A percentile compares a stretch with the other conserved stretches of the same genome.
Evolutionary conservation across 257 asterid species (phyloP).

Genomic region (Phtheirospermum japonicum): DNA sequence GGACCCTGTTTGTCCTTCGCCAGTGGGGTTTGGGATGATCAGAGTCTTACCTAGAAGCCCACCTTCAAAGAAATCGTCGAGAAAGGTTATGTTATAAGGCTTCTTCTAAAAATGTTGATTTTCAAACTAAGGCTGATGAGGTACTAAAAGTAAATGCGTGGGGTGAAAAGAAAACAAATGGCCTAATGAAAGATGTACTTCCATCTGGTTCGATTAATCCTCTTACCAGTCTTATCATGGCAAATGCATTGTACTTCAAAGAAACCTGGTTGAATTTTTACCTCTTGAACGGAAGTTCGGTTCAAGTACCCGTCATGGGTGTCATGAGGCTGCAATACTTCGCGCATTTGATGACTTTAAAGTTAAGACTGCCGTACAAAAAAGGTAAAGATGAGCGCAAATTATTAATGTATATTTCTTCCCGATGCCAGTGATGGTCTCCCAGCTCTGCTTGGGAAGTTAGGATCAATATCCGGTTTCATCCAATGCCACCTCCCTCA

Average conservation of each 20-base stretch:
- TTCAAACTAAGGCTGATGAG: constrained; percentile 21
- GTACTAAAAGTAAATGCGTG: neutral
- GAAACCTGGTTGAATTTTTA: too few species aligned
- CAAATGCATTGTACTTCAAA: neutral
- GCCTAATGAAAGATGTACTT: too few species aligned
- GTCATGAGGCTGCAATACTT: neutral
- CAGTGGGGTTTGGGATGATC: too few species aligned
- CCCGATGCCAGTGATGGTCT: too few species aligned
- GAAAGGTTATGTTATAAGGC: constrained; percentile 48
- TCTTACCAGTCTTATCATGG: neutral
- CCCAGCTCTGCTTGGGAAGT: too few species aligned
- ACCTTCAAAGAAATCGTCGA: constrained; percentile 36
- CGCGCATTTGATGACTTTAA: neutral
- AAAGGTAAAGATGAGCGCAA: neutral
- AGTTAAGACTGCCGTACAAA: neutral
- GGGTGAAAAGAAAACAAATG: neutral
- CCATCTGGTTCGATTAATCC: neutral
- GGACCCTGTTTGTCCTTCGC: too few species aligned
- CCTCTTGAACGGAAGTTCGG: too few species aligned
- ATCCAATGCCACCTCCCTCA: constrained; percentile 37
- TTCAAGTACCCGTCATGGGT: too few species aligned
- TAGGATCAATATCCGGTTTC: too few species aligned
- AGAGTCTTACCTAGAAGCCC: too few species aligned
- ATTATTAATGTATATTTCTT: neutral
- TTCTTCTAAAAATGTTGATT: constrained; percentile 41